Base-by-base conservation (phyloP, 2,329 filamentous ascomycete genomes). In the Sarocladiaceae sp. region DNA sequence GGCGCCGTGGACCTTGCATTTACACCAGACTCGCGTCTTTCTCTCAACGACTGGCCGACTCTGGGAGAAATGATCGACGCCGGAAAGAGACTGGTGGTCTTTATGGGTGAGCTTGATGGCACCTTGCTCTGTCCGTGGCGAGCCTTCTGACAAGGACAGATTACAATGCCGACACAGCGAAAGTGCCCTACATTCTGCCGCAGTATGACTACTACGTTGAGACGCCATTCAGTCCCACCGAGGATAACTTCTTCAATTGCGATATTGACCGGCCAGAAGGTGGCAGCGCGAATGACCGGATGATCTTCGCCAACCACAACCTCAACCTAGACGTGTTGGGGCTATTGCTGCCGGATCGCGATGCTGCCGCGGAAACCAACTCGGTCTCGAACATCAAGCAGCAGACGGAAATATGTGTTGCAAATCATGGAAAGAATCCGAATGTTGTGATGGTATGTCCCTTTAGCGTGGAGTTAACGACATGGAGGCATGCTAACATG, bases 161-260 rank as follows among this genome's bases (percentile, higher is more conserved):
- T 57, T 85, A 74, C 50, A 55, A 68, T 29, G 58, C 67, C 44
- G 63, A 75, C 48, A 65, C 62, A 0, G 55, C 55, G 18, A 53
- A 62, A 29, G 70, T 75, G 13, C 65, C 74, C 4, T 83, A 78
- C 55, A 75, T 83, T 27, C 66, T 81, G 43, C 68, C 77, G 54
- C 72, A 82, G 57, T 83, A 78, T 55, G 61, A 62, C 6, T 78
- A 75, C 60, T 71, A 82, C 48, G 86, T 82, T 63, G 85, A 88
- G 58, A 88, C 82, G 45, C 68, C 73, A 0, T 88, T 75, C 63
- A 76, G 83, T 49, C 78, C 79, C 44, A 73, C 70, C 2, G 64
- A 72, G 18, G 62, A 72, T 0, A 67, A 66, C 10, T 78, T 82
- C 54, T 78, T 77, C 57, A 72, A 72, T 39, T 88, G 84, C 63